Evolutionary conservation across 1,139 yeast genomes (phyloP).

Genomic region (Protomyces lactucae-debilis): DNA sequence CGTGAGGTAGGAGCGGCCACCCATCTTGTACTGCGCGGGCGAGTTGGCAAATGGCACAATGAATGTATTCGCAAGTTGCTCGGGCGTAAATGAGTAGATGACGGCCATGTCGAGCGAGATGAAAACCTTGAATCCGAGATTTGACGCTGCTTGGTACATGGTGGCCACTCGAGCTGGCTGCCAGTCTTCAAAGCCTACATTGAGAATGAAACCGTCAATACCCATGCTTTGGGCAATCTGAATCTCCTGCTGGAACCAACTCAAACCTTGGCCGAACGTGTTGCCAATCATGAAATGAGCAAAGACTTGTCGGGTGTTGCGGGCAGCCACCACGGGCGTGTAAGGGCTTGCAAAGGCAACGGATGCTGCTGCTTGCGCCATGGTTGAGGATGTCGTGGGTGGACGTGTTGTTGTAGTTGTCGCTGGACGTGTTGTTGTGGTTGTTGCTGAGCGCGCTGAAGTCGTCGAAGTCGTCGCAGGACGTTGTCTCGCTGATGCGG

Average conservation of each 20-base stretch:
- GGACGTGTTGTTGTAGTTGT: background rate
- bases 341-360: background rate
- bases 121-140: constrained; percentile 19
- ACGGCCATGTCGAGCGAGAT: constrained; percentile 22
- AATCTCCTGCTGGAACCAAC: constrained; percentile 19
- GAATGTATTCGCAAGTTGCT: background rate
- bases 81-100: constrained; percentile 3
- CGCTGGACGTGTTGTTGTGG: background rate
- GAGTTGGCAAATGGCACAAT: constrained; percentile 15
- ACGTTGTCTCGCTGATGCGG: background rate
- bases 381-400: background rate
- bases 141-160: constrained; percentile 27
- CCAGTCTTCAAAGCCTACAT: constrained; percentile 28
- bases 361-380: background rate
- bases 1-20: constrained; percentile 23
- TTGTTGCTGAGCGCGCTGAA: background rate
- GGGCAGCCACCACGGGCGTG: constrained; percentile 11
- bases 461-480: background rate
- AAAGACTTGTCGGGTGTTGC: constrained; percentile 23
- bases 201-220: constrained; percentile 30
- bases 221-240: constrained; percentile 22
- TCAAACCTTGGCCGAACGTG: background rate
- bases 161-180: constrained; percentile 12
- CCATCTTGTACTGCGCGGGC: constrained; percentile 16
- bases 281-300: constrained; percentile 31